Percentiles rank a stretch among this genome's conserved stretches.
phyloP scores from a whole-genome alignment of 192 early-diverging fungal genomes.

The Backusella psychrophila region DNA sequence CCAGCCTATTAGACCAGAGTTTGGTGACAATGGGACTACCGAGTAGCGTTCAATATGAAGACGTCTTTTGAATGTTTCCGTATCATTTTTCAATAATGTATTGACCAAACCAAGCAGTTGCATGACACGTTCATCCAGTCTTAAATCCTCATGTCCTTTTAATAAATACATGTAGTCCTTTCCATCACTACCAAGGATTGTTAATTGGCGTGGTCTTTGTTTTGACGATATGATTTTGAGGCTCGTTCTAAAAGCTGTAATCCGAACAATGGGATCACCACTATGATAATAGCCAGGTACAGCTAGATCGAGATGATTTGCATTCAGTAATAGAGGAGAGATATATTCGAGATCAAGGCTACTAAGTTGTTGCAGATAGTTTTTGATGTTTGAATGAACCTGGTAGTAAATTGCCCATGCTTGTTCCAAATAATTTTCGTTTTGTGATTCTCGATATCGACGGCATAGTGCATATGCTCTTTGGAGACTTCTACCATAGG shows the following conservation, averaged over 20 bases:
- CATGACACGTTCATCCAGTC: constrained; percentile 99
- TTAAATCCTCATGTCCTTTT: constrained; percentile 97
- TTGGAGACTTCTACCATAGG: constrained; percentile 79
- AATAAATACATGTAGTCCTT: constrained; percentile 86
- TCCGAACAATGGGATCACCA: constrained; percentile 78
- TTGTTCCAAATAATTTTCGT: constrained; percentile 81
- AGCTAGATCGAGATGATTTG: constrained; percentile 81
- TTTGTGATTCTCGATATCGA: constrained; percentile 70
- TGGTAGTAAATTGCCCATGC: constrained; percentile 93
- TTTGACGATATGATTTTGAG: constrained; percentile 87
- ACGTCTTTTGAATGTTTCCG: constrained; percentile 89
- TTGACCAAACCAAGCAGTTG: constrained; percentile 97
- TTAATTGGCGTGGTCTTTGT: constrained; percentile 84
- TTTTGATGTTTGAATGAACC: constrained; percentile 73
- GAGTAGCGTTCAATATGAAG: constrained; percentile 90
- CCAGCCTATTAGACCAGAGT: constrained; percentile 96
- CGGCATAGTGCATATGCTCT: constrained; percentile 83
- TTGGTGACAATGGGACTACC: constrained; percentile 91
- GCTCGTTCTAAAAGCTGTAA: constrained; percentile 79
- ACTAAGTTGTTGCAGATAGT: constrained; percentile 76
- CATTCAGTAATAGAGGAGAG: constrained; percentile 84
- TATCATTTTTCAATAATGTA: constrained; percentile 74
- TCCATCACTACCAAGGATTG: constrained; percentile 86
- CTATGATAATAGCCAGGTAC: constrained; percentile 91
- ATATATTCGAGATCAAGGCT: constrained; percentile 86